A percentile compares a stretch with the other conserved stretches of the same genome.
phyloP scores from a whole-genome alignment of 2,329 filamentous ascomycete genomes.

The Trichoderma sp. region DNA sequence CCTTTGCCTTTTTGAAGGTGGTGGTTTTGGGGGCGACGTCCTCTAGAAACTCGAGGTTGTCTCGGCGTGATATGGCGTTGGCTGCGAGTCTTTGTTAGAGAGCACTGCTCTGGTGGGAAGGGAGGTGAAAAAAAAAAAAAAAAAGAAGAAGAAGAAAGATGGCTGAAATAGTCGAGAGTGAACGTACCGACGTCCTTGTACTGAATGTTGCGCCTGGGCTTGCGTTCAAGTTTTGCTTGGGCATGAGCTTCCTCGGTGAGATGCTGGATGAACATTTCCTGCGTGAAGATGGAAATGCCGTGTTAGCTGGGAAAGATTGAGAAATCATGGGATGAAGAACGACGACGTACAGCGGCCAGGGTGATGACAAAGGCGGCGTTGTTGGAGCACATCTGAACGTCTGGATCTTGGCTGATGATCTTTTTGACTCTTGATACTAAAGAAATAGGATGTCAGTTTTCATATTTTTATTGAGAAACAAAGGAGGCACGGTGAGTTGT shows the following conservation, averaged over 20 bases:
- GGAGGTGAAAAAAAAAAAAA: too few species aligned
- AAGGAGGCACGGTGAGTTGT: not conserved
- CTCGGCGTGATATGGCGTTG: conserved; percentile 80
- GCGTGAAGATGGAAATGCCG: not conserved
- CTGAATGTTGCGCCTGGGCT: conserved; percentile 90
- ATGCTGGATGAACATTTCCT: conserved; percentile 97
- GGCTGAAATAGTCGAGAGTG: not conserved
- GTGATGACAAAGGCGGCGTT: conserved; percentile 94
- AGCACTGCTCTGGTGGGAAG: not conserved
- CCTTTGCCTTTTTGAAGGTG: conserved; percentile 77
- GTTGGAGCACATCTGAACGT: conserved; percentile 83
- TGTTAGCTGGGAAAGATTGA: conserved; percentile 13
- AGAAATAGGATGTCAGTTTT: not conserved
- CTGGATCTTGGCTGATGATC: conserved; percentile 85
- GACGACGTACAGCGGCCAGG: conserved; percentile 71
- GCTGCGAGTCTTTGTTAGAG: conserved; percentile 51
- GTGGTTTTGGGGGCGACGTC: conserved; percentile 88
- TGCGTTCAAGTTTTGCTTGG: conserved; percentile 86
- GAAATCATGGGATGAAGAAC: not conserved
- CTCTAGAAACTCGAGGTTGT: conserved; percentile 91
- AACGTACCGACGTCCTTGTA: conserved; percentile 84
- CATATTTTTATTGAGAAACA: not conserved
- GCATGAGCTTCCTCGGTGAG: conserved; percentile 82
- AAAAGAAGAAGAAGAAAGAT: not conserved
- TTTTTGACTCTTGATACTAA: conserved; percentile 93